Conservation (phyloP, 2,329 filamentous ascomycete species). For the Epichloe sp. region DNA sequence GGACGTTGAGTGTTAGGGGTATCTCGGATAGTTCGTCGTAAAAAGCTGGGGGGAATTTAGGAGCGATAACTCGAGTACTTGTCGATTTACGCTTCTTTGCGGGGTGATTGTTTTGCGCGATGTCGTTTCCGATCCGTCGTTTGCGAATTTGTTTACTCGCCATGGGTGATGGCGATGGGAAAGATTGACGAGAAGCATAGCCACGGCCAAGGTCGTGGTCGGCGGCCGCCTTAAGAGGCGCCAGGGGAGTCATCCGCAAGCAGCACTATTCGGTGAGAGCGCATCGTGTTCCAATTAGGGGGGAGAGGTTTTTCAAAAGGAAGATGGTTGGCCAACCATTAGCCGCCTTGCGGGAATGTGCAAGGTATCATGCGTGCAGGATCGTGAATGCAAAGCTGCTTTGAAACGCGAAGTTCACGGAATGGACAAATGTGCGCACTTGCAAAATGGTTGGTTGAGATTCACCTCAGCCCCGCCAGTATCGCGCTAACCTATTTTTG, state of each 20-base stretch:
- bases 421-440: too few relatives aligned
- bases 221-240: background rate
- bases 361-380: background rate
- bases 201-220: background rate
- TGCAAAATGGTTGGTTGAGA: too few relatives aligned
- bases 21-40: slow-evolving; percentile 16
- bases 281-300: background rate
- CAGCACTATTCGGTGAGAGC: background rate
- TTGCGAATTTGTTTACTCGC: background rate
- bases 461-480: too few relatives aligned
- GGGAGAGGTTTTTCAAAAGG: background rate
- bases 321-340: background rate
- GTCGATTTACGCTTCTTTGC: background rate
- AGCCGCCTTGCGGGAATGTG: background rate
- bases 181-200: background rate
- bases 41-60: slow-evolving; percentile 15
- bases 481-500: too few relatives aligned
- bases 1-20: slow-evolving; percentile 13
- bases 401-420: background rate
- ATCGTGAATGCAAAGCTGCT: background rate
- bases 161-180: background rate
- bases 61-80: background rate
- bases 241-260: background rate
- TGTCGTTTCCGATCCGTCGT: background rate
- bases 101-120: background rate